Evolutionary conservation across 2,329 filamentous ascomycete genomes (phyloP).

Genomic region (Neonectria ditissima): DNA sequence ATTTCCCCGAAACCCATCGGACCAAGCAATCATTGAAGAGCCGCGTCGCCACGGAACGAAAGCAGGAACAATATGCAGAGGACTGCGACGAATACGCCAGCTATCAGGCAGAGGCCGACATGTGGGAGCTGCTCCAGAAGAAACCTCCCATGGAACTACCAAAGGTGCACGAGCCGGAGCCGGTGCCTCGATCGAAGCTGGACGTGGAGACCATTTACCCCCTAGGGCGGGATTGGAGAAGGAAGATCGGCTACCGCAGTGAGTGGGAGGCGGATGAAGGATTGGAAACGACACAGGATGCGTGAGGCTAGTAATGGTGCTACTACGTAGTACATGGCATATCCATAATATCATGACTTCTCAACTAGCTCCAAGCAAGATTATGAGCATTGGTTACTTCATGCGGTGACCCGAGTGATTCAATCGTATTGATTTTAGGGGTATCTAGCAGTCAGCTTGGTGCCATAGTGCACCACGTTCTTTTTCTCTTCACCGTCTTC

Average conservation of each 20-base stretch:
- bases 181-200: conserved; percentile 43
- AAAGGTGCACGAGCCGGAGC: conserved; percentile 47
- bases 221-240: conserved; percentile 55
- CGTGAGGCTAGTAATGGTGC: background rate
- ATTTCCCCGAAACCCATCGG: conserved; percentile 53
- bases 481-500: conserved; percentile 38
- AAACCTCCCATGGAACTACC: conserved; percentile 51
- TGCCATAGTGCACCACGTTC: background rate
- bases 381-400: background rate
- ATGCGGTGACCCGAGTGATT: background rate
- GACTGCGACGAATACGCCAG: conserved; percentile 55
- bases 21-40: conserved; percentile 52
- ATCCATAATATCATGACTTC: background rate
- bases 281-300: background rate
- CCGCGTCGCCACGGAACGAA: conserved; percentile 56
- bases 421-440: conserved; percentile 13
- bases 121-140: conserved; percentile 60
- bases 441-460: conserved; percentile 21
- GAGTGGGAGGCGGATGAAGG: conserved; percentile 56
- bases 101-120: conserved; percentile 55
- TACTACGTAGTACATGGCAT: too few relatives aligned
- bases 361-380: background rate
- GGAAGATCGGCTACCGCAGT: conserved; percentile 50
- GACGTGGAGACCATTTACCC: conserved; percentile 53
- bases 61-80: conserved; percentile 59